Evolutionary conservation across 108 stramenopile species (phyloP), one percentile per base, ranked within the genome.

Genomic region (Mayamaea pseudoterrestris): DNA sequence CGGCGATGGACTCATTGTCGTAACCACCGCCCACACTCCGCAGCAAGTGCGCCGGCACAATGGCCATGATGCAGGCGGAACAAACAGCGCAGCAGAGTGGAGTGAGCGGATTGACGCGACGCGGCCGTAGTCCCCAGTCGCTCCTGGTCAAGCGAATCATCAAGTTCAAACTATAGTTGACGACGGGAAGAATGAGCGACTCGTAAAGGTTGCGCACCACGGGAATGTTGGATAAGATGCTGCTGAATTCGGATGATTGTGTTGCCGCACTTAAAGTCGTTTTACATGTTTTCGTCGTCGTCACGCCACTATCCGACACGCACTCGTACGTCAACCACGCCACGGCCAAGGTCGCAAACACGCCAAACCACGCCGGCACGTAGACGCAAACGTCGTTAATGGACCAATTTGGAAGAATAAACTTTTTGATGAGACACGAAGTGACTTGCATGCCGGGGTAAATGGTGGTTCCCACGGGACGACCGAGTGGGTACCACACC

Each of bases 401-500:
- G 29, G 67, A 55, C 79, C 65, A 79, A 44, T 53, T 49, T 2
- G 12, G 18, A n/a, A 83, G 42, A 8, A 87, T 21, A 37, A 67
- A 73, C 1, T 57, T 61, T 46, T 83, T 82, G 62, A 99, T 73
- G 30, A 49, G 71, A n/a, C 93, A 93, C 17, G 94, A 80, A 2
- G 94, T 97, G 47, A 95, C 64, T 73, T 95, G 94, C 74, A 99
- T 85, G 0, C 98, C 98, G 20, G 98, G 98, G 60, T 96, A 99
- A 55, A 96, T 97, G 16, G 98, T 99, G 13, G 94, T 89, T 14
- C 98, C 98, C 13, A 99, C 94, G 20, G 94, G 94, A 26, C 98
- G 71, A 14, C 98, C 98, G 21, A 99, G 61, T 29, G 98, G 98
- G 64, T 97, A 99, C 98, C 98, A 98, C 6, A 64, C 57, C 79